phyloP scores from a whole-genome alignment of 352 stramenopile species.

The Phytopythium ostracodes region DNA sequence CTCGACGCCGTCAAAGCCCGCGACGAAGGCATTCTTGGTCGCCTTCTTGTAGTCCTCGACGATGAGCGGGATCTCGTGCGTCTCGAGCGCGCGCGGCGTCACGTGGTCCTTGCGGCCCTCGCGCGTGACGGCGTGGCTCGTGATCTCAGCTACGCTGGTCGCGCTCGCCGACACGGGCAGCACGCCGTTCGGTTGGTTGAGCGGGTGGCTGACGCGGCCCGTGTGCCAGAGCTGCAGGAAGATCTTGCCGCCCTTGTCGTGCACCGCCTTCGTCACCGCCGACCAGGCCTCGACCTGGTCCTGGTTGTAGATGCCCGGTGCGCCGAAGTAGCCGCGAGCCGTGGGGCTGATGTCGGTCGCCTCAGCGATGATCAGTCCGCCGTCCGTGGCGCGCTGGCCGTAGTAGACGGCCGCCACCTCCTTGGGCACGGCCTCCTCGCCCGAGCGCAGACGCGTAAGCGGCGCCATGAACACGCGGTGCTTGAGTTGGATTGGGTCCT shows the following conservation, averaged over 20 bases:
- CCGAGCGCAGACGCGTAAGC: slow-evolving; percentile 29
- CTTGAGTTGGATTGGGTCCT: slow-evolving; percentile 32
- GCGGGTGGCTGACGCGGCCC: slow-evolving; percentile 52
- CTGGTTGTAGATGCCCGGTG: slow-evolving; percentile 39
- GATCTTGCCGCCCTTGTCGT: slow-evolving; percentile 66
- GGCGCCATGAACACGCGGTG: slow-evolving; percentile 53
- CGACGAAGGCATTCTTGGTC: slow-evolving; percentile 51
- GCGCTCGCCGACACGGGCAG: slow-evolving; percentile 37
- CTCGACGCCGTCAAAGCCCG: slow-evolving; percentile 90
- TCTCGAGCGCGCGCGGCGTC: slow-evolving; percentile 48
- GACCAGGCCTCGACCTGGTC: slow-evolving; percentile 52
- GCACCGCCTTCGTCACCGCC: slow-evolving; percentile 51
- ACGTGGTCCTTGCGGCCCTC: slow-evolving; percentile 31
- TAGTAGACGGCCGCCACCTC: slow-evolving; percentile 40
- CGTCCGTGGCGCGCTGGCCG: slow-evolving; percentile 33
- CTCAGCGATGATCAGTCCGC: slow-evolving; percentile 50
- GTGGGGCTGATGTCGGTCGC: slow-evolving; percentile 37
- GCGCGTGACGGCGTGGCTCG: slow-evolving; percentile 23
- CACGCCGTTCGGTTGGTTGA: slow-evolving; percentile 40
- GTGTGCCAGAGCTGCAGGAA: slow-evolving; percentile 80
- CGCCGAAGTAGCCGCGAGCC: slow-evolving; percentile 25
- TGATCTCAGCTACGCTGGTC: slow-evolving; percentile 22
- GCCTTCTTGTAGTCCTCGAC: slow-evolving; percentile 68
- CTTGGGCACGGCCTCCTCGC: slow-evolving; percentile 25
- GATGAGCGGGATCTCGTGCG: slow-evolving; percentile 60